A percentile compares a stretch with the other conserved stretches of the same genome.
Conservation (phyloP, 1,284 basidiomycete species). For the Rhodotorula sp. region DNA sequence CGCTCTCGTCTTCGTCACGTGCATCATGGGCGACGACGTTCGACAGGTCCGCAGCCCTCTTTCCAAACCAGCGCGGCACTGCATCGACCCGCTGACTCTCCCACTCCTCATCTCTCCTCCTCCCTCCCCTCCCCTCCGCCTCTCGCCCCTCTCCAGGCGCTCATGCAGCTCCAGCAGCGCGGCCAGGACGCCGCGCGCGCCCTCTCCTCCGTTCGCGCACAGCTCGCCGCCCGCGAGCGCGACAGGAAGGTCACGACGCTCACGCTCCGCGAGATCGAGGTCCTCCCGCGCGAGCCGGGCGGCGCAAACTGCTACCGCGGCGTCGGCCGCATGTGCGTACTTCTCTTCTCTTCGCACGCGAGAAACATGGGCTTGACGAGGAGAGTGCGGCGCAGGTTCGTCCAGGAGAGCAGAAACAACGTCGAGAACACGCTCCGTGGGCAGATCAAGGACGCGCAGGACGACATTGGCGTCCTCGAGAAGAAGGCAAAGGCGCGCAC, state of each 20-base stretch:
- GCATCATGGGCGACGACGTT: constrained; percentile 28
- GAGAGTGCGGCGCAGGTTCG: constrained; percentile 20
- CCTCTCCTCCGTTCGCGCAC: constrained; percentile 24
- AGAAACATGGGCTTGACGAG: not conserved
- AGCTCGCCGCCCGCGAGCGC: constrained; percentile 26
- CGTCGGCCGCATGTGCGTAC: constrained; percentile 39
- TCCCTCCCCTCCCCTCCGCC: not conserved
- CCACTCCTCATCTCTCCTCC: fast-evolving
- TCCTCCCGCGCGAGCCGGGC: constrained; percentile 25
- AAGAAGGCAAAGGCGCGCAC: constrained; percentile 40
- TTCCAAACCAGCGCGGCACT: too few species aligned
- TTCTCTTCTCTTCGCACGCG: not conserved
- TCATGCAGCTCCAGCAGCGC: constrained; percentile 39
- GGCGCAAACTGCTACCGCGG: constrained; percentile 32
- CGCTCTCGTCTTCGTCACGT: not conserved
- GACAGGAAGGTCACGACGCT: constrained; percentile 36
- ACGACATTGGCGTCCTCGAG: constrained; percentile 27
- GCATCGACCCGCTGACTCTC: too few species aligned
- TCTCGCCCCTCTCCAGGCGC: constrained; percentile 21
- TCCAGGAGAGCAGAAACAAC: constrained; percentile 41
- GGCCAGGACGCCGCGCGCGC: constrained; percentile 33
- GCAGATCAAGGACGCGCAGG: constrained; percentile 31
- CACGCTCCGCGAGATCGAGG: constrained; percentile 42
- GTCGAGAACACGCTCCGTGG: constrained; percentile 35
- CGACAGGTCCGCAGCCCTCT: constrained; percentile 24